Base-by-base conservation (phyloP, 1,284 basidiomycete genomes). In the Wolfiporia cocos region DNA sequence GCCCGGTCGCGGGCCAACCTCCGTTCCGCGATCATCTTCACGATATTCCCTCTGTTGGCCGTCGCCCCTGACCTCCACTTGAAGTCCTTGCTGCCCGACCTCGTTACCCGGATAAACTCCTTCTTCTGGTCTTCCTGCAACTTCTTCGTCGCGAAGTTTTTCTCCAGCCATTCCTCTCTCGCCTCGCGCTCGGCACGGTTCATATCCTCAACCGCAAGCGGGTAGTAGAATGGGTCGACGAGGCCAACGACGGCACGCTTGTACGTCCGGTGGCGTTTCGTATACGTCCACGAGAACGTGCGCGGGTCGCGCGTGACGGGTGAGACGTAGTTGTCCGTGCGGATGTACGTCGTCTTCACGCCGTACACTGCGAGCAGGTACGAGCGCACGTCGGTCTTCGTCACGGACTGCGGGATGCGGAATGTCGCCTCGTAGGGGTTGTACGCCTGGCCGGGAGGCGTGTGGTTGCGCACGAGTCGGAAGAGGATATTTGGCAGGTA, bases 361-460 rank as follows among this genome's bases (percentile, higher is more conserved):
- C 88, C 89, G 58, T 97, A 97, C 33, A 87, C 78, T 21, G 90
- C 73, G 28, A 68, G 67, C 22, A 97, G 78, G 63, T 96, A 95
- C 2, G 86, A 86, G 35, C 92, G 82, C 24, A 97, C 70, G 64
- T 93, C 91, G 49, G 86, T 90, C 68, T 97, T 97, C 43, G 92
- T 95, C 66, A 95, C 74, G 40, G 79, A 81, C 45, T 81, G 82
- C 1, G 86, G 80, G 32, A 96, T 76, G 44, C 91, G 86, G 73
- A 97, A 96, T 1, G 94, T 97, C 5, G 93, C 93, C 62, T 92
- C 86, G 69, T 85, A 93, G 1, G 92, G 88, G 53, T 97, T 95
- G 72, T 97, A 97, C 4, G 89, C 71, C 55, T 88, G 66, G 0
- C 86, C 89, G 1, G 69, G 64, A 0, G 76, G 79, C 0, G 91